Conservation (phyloP, 257 asterid genomes). For the Jacaranda copaia region DNA sequence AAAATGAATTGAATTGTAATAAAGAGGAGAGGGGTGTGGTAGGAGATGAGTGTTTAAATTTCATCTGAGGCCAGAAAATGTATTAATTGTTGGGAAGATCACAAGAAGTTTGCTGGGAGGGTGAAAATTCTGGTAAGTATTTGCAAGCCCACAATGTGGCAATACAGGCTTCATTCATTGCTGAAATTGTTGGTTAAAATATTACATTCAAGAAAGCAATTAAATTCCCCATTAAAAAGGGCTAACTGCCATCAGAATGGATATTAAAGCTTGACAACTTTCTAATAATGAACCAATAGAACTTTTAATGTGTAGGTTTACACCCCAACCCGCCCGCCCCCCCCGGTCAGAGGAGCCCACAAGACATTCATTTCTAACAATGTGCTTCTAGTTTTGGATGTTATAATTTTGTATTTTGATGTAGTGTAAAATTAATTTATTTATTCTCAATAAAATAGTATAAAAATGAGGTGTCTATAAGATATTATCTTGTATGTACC, state of each 20-base stretch:
- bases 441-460: no score
- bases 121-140: slow-evolving; percentile 42
- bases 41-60: slow-evolving; percentile 33
- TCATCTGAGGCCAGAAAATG: slow-evolving; percentile 5
- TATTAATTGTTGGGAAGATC: slow-evolving; percentile 42
- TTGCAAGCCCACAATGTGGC: slow-evolving; percentile 42
- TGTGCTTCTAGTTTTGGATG: no score
- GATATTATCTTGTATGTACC: no score
- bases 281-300: slow-evolving; percentile 24
- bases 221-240: slow-evolving; percentile 37
- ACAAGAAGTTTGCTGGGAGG: slow-evolving; percentile 53
- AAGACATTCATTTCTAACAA: no score
- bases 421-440: no score
- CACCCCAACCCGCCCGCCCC: background rate
- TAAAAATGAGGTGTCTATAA: no score
- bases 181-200: slow-evolving; percentile 49
- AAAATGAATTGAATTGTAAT: slow-evolving; percentile 36
- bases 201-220: slow-evolving; percentile 36
- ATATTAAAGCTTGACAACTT: slow-evolving; percentile 36
- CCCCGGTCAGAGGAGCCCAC: no score
- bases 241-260: slow-evolving; percentile 48
- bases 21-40: slow-evolving; percentile 42
- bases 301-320: background rate
- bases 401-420: no score
- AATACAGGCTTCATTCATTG: slow-evolving; percentile 47